Conservation (phyloP, 1,284 basidiomycete species). For the Testicularia cyperi region DNA sequence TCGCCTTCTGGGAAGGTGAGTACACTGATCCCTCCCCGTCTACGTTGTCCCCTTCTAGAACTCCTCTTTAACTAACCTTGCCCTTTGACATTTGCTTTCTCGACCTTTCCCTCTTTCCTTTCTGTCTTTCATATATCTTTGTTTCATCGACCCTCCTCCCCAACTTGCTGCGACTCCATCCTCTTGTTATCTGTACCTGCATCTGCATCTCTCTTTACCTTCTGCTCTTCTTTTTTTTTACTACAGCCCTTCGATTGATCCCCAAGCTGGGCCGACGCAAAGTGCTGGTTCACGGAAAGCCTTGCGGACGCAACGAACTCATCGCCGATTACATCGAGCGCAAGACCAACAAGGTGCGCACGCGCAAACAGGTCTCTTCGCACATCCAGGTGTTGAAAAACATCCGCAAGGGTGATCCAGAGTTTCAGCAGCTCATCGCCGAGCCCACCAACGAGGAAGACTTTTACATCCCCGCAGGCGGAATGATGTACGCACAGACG, state of each 20-base stretch:
- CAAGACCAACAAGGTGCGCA: slow-evolving; percentile 60
- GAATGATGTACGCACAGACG: slow-evolving; percentile 59
- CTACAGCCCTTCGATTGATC: slow-evolving; percentile 60
- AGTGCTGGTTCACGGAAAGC: slow-evolving; percentile 63
- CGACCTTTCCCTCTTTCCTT: too few relatives aligned
- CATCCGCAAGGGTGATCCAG: slow-evolving; percentile 59
- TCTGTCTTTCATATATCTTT: neutral
- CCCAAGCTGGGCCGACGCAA: slow-evolving; percentile 63
- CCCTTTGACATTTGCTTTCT: too few relatives aligned
- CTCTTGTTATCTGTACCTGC: neutral
- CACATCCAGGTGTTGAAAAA: slow-evolving; percentile 61
- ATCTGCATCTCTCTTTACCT: slow-evolving; percentile 11
- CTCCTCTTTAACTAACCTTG: too few relatives aligned
- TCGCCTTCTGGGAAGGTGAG: slow-evolving; percentile 62
- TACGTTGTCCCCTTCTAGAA: neutral
- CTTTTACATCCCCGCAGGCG: slow-evolving; percentile 59
- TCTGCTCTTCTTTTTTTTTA: neutral
- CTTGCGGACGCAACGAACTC: slow-evolving; percentile 65
- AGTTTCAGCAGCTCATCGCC: slow-evolving; percentile 58
- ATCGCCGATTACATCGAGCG: slow-evolving; percentile 64
- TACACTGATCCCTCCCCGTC: neutral
- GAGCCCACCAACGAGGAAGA: slow-evolving; percentile 57
- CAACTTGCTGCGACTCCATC: neutral
- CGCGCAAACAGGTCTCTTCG: slow-evolving; percentile 60
- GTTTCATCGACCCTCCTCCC: slow-evolving; percentile 1